A percentile compares a stretch with the other conserved stretches of the same genome.
phyloP scores from a whole-genome alignment of 23 red algal genomes.

The Pyropia haitanensis region DNA sequence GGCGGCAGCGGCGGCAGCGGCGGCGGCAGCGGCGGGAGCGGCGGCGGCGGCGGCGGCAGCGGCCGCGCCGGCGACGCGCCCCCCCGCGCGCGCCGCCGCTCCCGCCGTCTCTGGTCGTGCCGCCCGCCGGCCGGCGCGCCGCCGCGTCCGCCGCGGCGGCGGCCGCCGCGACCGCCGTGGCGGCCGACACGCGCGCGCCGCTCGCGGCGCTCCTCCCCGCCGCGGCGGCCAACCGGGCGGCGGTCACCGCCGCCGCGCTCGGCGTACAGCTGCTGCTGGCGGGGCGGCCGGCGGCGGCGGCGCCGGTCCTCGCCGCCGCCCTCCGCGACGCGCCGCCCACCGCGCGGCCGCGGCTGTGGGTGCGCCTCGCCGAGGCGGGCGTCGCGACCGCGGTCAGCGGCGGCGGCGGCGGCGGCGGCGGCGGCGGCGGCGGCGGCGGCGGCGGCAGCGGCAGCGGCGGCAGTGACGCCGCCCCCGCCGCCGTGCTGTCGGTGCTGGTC shows the following conservation, averaged over 20 bases:
- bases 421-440: too few relatives aligned
- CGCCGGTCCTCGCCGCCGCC: background rate
- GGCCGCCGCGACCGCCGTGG: background rate
- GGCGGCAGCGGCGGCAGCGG: too few relatives aligned
- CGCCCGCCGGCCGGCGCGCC: background rate
- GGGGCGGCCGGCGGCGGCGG: background rate
- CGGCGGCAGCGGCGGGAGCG: too few relatives aligned
- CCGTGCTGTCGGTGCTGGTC: too few relatives aligned
- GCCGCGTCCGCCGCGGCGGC: background rate
- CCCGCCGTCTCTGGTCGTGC: background rate
- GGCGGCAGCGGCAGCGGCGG: too few relatives aligned
- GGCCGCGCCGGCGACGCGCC: too few relatives aligned
- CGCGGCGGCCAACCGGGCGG: background rate
- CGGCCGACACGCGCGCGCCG: too few relatives aligned
- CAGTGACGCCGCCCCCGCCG: too few relatives aligned
- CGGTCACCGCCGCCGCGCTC: background rate
- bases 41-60: too few relatives aligned
- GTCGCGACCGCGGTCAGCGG: too few relatives aligned
- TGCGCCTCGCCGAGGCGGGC: background rate
- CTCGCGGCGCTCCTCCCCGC: background rate
- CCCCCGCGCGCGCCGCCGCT: too few relatives aligned
- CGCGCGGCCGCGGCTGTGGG: background rate
- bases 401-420: too few relatives aligned
- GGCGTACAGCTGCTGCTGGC: background rate
- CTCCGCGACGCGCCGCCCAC: background rate